These are phyloP conservation scores for Cardiospermum halicacabum DNA, from an alignment of 345 rosid species.

Conservation along the genomic window DNA sequence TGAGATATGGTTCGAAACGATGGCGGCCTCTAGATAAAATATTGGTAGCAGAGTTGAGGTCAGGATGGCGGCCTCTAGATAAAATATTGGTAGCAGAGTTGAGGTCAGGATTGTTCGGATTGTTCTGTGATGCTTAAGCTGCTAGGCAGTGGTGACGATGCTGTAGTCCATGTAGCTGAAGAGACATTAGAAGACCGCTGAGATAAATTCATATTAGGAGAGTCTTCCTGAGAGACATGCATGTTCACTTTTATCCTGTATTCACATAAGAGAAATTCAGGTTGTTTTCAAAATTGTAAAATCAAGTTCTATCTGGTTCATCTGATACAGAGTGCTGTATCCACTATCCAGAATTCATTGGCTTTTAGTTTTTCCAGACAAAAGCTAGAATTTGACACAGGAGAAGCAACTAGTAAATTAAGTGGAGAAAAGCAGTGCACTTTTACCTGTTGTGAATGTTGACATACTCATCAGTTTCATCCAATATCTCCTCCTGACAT, in stretches of 20 bases:
- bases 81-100: too few species aligned
- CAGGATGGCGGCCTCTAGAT: too few species aligned
- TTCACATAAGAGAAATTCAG: constrained; percentile 13
- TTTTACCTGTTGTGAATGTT: constrained; percentile 83
- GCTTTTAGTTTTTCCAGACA: not conserved
- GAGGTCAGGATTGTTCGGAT: too few species aligned
- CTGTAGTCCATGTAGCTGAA: constrained; percentile 24
- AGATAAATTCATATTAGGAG: constrained; percentile 28
- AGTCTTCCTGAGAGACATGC: constrained; percentile 59
- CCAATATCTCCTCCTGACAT: constrained; percentile 92
- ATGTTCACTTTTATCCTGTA: constrained; percentile 83
- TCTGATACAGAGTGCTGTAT: not conserved
- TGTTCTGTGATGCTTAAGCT: constrained; percentile 9
- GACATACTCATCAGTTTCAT: constrained; percentile 92
- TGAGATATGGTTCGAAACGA: constrained; percentile 6
- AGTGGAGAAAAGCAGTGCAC: not conserved
- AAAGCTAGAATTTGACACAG: not conserved
- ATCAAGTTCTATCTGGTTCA: not conserved
- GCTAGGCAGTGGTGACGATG: constrained; percentile 13
- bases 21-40: constrained; percentile 21
- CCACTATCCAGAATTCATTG: not conserved
- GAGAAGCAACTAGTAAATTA: not conserved
- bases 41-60: too few species aligned
- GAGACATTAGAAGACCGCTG: constrained; percentile 27
- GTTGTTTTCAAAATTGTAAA: not conserved